These are phyloP conservation scores for Candolleomyces efflorescens DNA, from an alignment of 768 basidiomycete genomes.

Conservation along the genomic window DNA sequence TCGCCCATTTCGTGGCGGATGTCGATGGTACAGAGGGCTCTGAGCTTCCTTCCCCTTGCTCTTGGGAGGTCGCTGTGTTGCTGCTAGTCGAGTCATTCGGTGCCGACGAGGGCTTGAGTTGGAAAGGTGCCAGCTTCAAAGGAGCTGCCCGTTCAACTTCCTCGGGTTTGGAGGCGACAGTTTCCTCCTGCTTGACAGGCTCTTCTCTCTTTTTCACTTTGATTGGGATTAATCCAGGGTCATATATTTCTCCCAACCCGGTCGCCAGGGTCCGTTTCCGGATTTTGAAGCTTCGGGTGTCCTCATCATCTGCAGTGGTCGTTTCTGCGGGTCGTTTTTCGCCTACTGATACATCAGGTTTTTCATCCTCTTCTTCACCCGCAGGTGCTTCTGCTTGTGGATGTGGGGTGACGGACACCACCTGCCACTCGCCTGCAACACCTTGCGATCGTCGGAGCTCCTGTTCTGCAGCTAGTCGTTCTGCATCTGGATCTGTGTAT, in stretches of 20 bases:
- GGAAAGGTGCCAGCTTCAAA: slow-evolving; percentile 20
- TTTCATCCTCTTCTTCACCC: slow-evolving; percentile 22
- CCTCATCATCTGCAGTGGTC: slow-evolving; percentile 38
- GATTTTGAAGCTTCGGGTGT: slow-evolving; percentile 61
- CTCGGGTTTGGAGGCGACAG: neutral
- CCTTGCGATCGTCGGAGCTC: slow-evolving; percentile 62
- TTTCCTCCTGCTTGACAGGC: slow-evolving; percentile 14
- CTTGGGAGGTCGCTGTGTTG: slow-evolving; percentile 4
- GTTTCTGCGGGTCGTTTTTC: slow-evolving; percentile 14
- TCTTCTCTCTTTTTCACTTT: slow-evolving; percentile 60
- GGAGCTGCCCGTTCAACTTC: neutral
- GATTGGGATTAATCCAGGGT: slow-evolving; percentile 67
- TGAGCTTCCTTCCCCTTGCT: slow-evolving; percentile 7
- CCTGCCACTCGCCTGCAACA: slow-evolving; percentile 73
- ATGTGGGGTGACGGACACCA: slow-evolving; percentile 20
- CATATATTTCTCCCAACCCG: slow-evolving; percentile 78
- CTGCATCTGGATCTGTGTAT: slow-evolving; percentile 71
- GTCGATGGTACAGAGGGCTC: slow-evolving; percentile 1
- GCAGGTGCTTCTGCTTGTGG: slow-evolving; percentile 9
- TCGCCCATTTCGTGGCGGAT: slow-evolving; percentile 26
- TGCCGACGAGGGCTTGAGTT: slow-evolving; percentile 14
- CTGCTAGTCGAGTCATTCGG: neutral
- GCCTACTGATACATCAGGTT: slow-evolving; percentile 27
- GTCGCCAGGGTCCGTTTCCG: slow-evolving; percentile 54
- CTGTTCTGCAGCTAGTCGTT: slow-evolving; percentile 54